phyloP scores from a whole-genome alignment of 2,329 filamentous ascomycete genomes.

The Fusarium sterilihyphosum region DNA sequence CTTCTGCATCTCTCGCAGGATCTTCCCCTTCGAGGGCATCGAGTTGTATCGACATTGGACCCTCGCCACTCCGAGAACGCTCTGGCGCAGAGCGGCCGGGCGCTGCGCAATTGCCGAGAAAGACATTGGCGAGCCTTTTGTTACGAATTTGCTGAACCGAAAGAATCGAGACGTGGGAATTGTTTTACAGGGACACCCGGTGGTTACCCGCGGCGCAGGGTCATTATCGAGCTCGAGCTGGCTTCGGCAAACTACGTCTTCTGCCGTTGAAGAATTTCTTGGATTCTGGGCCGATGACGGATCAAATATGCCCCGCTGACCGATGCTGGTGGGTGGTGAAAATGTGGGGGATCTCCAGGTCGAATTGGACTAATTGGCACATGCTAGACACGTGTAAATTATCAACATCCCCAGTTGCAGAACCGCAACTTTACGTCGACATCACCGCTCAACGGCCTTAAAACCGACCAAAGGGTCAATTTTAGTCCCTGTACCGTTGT shows the following conservation, averaged over 20 bases:
- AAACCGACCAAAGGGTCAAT: neutral
- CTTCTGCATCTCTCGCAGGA: constrained; percentile 45
- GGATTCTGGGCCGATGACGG: constrained; percentile 36
- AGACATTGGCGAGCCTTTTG: constrained; percentile 25
- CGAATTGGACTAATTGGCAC: neutral
- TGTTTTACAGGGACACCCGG: constrained; percentile 15
- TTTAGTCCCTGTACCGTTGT: neutral
- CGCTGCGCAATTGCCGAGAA: constrained; percentile 36
- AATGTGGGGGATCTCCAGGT: neutral
- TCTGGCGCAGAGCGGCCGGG: constrained; percentile 31
- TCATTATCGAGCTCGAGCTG: constrained; percentile 40
- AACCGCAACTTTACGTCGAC: constrained; percentile 3
- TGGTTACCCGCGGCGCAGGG: constrained; percentile 39
- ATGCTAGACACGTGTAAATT: constrained; percentile 18
- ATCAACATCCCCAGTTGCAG: neutral
- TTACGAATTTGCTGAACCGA: neutral
- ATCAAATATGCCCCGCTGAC: constrained; percentile 29
- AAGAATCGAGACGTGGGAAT: neutral
- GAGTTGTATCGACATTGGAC: constrained; percentile 42
- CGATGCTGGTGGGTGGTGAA: neutral
- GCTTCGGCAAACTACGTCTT: neutral
- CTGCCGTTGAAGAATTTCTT: constrained; percentile 40
- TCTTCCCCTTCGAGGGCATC: constrained; percentile 38
- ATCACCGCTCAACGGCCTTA: neutral
- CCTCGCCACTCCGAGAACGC: constrained; percentile 31